A percentile compares a stretch with the other conserved stretches of the same genome.
phyloP scores from a whole-genome alignment of 495 filamentous ascomycete genomes.

The Trichoderma virens region DNA sequence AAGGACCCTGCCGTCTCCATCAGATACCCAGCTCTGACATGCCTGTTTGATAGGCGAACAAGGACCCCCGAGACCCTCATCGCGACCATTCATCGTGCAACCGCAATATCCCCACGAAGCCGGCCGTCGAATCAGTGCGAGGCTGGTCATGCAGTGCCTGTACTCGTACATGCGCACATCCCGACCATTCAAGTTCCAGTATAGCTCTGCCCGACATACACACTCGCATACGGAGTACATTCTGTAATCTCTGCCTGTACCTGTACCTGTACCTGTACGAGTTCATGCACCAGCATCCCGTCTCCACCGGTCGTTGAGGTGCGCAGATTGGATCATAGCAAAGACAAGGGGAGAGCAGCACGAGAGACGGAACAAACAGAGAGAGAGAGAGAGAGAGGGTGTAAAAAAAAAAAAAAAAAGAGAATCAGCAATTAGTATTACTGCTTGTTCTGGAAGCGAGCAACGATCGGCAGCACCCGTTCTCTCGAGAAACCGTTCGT shows the following conservation, averaged over 20 bases:
- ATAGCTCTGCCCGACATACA: conserved; percentile 1
- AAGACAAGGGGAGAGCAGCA: neutral
- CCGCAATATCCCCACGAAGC: neutral
- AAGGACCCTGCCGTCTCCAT: conserved; percentile 2
- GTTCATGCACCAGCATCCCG: conserved; percentile 1
- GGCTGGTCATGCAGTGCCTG: neutral
- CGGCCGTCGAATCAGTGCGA: neutral
- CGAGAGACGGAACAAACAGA: neutral
- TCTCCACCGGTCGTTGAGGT: neutral
- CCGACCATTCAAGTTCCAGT: neutral
- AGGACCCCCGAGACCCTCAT: neutral
- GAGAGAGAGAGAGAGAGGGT: neutral
- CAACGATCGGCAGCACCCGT: neutral
- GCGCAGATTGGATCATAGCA: neutral
- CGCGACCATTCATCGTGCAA: neutral
- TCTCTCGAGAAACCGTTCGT: neutral
- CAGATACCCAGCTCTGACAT: neutral
- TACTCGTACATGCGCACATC: too few species aligned
- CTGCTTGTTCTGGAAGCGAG: neutral
- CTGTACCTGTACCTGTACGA: neutral
- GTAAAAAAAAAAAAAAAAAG: neutral
- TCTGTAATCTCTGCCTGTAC: neutral
- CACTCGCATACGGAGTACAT: neutral
- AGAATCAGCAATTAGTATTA: neutral
- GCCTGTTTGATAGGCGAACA: conserved; percentile 2